These are phyloP conservation scores for Rhododendron simsii DNA, from an alignment of 148 eudicot genomes.

Conservation along the genomic window DNA sequence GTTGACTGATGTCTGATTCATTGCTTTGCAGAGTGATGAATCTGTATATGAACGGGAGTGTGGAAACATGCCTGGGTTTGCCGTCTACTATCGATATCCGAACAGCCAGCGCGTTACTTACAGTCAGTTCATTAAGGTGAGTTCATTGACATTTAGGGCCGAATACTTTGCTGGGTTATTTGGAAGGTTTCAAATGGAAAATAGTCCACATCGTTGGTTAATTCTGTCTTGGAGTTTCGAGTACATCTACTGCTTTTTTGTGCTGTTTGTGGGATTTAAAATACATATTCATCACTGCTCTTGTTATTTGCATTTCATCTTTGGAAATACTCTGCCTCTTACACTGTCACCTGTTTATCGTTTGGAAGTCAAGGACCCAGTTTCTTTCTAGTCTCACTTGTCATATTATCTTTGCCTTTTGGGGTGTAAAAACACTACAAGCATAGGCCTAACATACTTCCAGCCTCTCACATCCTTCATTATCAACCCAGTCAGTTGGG, in stretches of 20 bases:
- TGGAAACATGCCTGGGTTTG: constrained; percentile 99
- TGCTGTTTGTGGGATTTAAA: background rate
- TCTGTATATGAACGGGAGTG: constrained; percentile 91
- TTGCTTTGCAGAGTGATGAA: constrained; percentile 77
- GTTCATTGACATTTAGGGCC: constrained; percentile 10
- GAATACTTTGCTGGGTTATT: background rate
- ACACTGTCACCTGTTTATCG: background rate
- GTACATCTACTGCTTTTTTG: background rate
- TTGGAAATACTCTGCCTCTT: background rate
- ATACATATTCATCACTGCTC: background rate
- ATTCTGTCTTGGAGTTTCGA: background rate
- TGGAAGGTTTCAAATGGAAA: background rate
- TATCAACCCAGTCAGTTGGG: background rate
- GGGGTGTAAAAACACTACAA: background rate
- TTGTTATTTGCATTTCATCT: background rate
- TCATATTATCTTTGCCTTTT: background rate
- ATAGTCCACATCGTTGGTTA: background rate
- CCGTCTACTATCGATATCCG: constrained; percentile 90
- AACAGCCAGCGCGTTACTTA: constrained; percentile 93
- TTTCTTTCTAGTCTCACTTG: background rate
- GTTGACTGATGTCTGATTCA: background rate
- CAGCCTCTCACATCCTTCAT: background rate
- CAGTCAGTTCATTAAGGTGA: constrained; percentile 91
- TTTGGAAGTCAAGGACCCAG: background rate
- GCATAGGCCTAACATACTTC: background rate